Base-by-base conservation (phyloP, 495 filamentous ascomycete genomes). In the Penicillium pulvis region DNA sequence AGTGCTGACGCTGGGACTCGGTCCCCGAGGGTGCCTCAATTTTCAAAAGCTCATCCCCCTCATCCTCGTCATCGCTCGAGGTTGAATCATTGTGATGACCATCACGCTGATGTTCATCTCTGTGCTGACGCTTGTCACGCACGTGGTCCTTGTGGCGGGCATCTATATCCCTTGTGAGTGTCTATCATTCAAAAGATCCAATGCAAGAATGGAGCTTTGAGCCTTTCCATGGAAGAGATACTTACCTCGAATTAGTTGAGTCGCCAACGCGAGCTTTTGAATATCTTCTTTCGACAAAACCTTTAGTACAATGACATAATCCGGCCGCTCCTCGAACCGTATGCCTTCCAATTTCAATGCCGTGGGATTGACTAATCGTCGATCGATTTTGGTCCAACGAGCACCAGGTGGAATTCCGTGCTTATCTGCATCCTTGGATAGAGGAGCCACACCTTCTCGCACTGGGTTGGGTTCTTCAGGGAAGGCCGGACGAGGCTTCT, bases 351-450 rank as follows among this genome's bases (percentile, higher is more conserved):
- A 79, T 57, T 87, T 85, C 51, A 96, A 75, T 0, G 91, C 90
- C 55, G 87, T 87, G 0, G 91, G 90, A 62, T 92, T 96, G 63
- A 96, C 91, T 53, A 93, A 79, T 52, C 86, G 83, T 28, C 91
- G 83, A 70, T 87, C 88, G 66, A 96, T 90, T 79, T 93, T 96
- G 41, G 91, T 96, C 91, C 91, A 96, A 45, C 90, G 81, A 4
- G 91, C 91, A 35, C 86, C 87, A 0, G 85, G 77, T 6, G 91
- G 91, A 53, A 93, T 90, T 23, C 86, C 85, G 59, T 86, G 78
- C 72, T 90, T 88, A 55, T 78, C 72, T 49, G 89, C 86, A 52
- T 92, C 90, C 71, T 93, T 94, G 66, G 39, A 41, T 5, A 92
- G 81, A 16, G 91, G 91, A 4, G 90, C 90, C 14, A 94, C 91